These are phyloP conservation scores for Arachis stenosperma DNA, from an alignment of 306 rosid genomes.

Conservation along the genomic window DNA sequence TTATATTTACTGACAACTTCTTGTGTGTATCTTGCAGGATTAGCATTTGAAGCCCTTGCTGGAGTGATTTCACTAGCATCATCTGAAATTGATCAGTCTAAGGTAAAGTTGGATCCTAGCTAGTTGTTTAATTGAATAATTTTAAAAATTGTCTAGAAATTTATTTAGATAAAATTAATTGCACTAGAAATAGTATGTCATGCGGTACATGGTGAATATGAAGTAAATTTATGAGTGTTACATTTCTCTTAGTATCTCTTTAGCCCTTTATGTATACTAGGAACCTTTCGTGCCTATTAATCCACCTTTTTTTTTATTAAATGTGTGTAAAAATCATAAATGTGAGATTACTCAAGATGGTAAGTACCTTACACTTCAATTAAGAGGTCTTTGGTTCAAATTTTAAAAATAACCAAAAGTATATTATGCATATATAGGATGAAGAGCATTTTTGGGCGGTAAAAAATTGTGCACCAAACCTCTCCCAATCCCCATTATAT, in stretches of 20 bases:
- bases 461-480: too few relatives aligned
- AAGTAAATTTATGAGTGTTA: neutral
- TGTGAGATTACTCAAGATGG: too few relatives aligned
- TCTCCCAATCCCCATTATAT: too few relatives aligned
- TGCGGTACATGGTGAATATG: conserved; percentile 19
- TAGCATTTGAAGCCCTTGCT: conserved; percentile 95
- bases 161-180: neutral
- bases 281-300: too few relatives aligned
- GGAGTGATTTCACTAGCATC: conserved; percentile 86
- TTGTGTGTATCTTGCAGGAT: conserved; percentile 49
- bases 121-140: neutral
- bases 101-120: conserved; percentile 55
- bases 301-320: too few relatives aligned
- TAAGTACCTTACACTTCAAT: too few relatives aligned
- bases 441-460: too few relatives aligned
- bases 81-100: conserved; percentile 73
- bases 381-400: too few relatives aligned
- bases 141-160: conserved; percentile 26
- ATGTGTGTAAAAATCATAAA: too few relatives aligned
- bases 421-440: too few relatives aligned
- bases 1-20: conserved; percentile 33
- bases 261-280: neutral
- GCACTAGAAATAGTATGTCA: conserved; percentile 11
- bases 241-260: neutral
- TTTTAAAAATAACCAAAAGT: too few relatives aligned